Conservation (phyloP, 371 early-diverging fungal genomes). For the Thermomucor indicae-seudaticae region DNA sequence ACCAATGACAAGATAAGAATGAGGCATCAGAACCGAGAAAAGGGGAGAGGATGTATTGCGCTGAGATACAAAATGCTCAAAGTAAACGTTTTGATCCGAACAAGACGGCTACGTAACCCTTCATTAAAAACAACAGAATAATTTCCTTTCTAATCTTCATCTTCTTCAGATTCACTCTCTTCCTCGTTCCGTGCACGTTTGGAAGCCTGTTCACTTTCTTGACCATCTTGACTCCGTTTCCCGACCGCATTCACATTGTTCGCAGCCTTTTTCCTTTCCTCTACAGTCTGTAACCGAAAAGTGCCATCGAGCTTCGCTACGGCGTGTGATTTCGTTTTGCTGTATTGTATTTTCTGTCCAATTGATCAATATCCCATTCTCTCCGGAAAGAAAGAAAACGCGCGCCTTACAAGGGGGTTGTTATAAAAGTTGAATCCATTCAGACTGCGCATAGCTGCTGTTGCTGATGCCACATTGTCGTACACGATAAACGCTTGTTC, state of each 20-base stretch:
- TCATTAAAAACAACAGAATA: too few species aligned
- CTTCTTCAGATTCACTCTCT: too few species aligned
- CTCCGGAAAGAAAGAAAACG: constrained; percentile 4
- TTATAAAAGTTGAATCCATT: constrained; percentile 76
- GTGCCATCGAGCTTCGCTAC: constrained; percentile 72
- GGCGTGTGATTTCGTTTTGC: constrained; percentile 72
- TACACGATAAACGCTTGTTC: constrained; percentile 97
- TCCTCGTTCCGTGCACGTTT: too few species aligned
- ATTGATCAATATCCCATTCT: background rate
- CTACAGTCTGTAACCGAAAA: constrained; percentile 29
- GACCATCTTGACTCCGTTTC: constrained; percentile 22
- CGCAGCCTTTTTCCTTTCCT: constrained; percentile 10
- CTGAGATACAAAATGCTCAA: too few species aligned
- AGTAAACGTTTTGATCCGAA: too few species aligned
- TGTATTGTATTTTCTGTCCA: constrained; percentile 70
- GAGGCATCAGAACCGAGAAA: too few species aligned
- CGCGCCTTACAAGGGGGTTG: constrained; percentile 63
- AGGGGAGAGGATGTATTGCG: too few species aligned
- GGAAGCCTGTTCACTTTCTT: too few species aligned
- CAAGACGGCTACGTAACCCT: too few species aligned
- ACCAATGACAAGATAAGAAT: constrained; percentile 78
- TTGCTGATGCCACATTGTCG: constrained; percentile 70
- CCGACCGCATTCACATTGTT: constrained; percentile 2
- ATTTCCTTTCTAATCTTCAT: too few species aligned
- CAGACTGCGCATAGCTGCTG: constrained; percentile 68